Conservation (phyloP, 2,329 filamentous ascomycete species). For the Neobulgaria alba region DNA sequence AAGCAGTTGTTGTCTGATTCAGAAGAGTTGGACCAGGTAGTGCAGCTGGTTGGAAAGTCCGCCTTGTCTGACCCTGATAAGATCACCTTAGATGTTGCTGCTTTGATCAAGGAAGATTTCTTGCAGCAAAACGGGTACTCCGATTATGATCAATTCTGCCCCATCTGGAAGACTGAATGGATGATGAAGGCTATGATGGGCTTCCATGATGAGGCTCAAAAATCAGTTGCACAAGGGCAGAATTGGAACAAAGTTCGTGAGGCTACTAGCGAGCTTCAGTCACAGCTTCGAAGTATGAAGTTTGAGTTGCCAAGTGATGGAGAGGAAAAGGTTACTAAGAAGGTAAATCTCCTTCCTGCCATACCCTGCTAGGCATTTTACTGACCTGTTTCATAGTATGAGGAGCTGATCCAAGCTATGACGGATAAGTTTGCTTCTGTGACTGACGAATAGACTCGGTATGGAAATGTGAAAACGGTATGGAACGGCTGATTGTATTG, state of each 20-base stretch:
- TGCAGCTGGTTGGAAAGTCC: slow-evolving; percentile 96
- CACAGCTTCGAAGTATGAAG: slow-evolving; percentile 82
- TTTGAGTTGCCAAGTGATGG: slow-evolving; percentile 88
- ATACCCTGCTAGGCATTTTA: neutral
- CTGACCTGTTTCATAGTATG: slow-evolving; percentile 54
- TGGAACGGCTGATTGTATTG: neutral
- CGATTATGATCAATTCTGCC: slow-evolving; percentile 98
- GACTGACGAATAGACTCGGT: slow-evolving; percentile 69
- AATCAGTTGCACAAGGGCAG: slow-evolving; percentile 84
- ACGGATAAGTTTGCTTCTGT: slow-evolving; percentile 96
- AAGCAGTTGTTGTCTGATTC: slow-evolving; percentile 89
- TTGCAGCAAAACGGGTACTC: slow-evolving; percentile 98
- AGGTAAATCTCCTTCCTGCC: slow-evolving; percentile 47
- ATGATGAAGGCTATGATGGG: slow-evolving; percentile 99
- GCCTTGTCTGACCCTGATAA: slow-evolving; percentile 95
- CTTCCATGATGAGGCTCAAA: slow-evolving; percentile 96
- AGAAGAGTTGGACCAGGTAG: slow-evolving; percentile 96
- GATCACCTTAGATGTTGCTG: slow-evolving; percentile 91
- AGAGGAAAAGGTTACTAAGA: slow-evolving; percentile 72
- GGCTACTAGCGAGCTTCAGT: slow-evolving; percentile 78
- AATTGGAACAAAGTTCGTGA: slow-evolving; percentile 91
- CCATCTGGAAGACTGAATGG: slow-evolving; percentile 99
- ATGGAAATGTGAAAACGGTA: neutral
- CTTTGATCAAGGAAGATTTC: slow-evolving; percentile 95
- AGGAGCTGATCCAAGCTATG: slow-evolving; percentile 84